Base-by-base conservation (phyloP, 805 yeast genomes). In the Pichia cabralensis region DNA sequence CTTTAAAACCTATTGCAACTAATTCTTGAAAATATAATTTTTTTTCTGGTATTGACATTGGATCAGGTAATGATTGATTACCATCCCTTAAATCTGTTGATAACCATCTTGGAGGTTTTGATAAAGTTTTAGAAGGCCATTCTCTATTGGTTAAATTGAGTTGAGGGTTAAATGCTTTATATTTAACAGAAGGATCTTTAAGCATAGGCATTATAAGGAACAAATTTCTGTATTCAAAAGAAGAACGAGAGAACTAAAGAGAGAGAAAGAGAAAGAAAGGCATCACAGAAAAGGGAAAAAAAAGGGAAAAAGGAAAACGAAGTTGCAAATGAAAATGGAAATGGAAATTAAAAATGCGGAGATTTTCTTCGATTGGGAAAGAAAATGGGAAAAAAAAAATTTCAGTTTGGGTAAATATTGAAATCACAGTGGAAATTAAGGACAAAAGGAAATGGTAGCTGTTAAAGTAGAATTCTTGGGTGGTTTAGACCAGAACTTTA, bases 51-150 rank as follows among this genome's bases (percentile, higher is more conserved):
- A 80, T 64, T n/a, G 80, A 66, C 94, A 81, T 81, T 35, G 92
- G 94, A 51, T 81, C 92, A 1, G 92, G 89, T 45, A 81, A 66
- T 6, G 88, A 76, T 60, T 81, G 92, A 57, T 81, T 81, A 22
- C 94, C 94, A 52, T 81, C 94, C 48, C 94, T 69, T 41, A 81
- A 65, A 50, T 82, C 94, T 4, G 94, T 81, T 15, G 88, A 76
- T 30, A 82, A 62, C 92, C 92, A 81, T 45, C 92, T 64, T 15
- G 94, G 94, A 3, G 86, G 71, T 51, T 70, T 70, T 33, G 61
- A 62, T 37, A 82, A 53, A 12, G 67, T 57, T 39, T 66, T 65
- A 24, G 64, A 50, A 1, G 94, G 94, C 94, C 94, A 81, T 41
- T 69, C 67, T 38, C 92, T 69, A 40, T 74, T 63, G 3, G 77